A percentile compares a stretch with the other conserved stretches of the same genome.
These are phyloP conservation scores for Moniliella sp. DNA, from an alignment of 1,284 basidiomycete species.

Conservation along the genomic window DNA sequence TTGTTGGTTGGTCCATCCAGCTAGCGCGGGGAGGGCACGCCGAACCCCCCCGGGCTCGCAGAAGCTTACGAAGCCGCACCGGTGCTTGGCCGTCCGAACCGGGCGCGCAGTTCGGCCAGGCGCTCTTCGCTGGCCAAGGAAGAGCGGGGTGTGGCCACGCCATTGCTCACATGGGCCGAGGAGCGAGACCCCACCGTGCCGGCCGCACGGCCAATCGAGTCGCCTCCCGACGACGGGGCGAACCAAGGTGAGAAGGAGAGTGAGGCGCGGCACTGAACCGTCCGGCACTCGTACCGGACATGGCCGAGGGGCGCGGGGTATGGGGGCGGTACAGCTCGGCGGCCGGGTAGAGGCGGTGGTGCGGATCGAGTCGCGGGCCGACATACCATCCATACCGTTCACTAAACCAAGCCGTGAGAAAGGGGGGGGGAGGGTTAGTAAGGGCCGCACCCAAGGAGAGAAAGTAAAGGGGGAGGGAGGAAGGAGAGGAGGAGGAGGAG, in stretches of 20 bases:
- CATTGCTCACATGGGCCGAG: background rate
- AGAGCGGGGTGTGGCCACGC: conserved; percentile 2
- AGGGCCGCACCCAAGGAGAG: background rate
- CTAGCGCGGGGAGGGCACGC: too few species aligned
- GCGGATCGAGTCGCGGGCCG: background rate
- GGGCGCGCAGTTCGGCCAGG: conserved; percentile 19
- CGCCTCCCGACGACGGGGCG: background rate
- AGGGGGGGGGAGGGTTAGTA: background rate
- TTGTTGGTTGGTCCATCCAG: too few species aligned
- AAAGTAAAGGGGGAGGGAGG: too few species aligned
- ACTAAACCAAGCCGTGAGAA: too few species aligned
- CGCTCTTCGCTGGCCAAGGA: conserved; percentile 14
- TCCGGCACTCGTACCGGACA: too few species aligned
- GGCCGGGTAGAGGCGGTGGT: too few species aligned
- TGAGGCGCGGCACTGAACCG: background rate
- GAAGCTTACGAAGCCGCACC: too few species aligned
- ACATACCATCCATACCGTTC: background rate
- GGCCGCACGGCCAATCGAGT: background rate
- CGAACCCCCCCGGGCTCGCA: too few species aligned
- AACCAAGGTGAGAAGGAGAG: background rate
- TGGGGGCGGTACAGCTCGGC: too few species aligned
- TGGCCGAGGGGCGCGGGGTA: too few species aligned
- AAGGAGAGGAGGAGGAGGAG: too few species aligned
- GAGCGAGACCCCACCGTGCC: background rate
- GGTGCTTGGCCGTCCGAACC: conserved; percentile 8